Evolutionary conservation across 768 basidiomycete species (phyloP), one percentile per base, ranked within the genome.

Genomic region (Cystobasidium tubakii): DNA sequence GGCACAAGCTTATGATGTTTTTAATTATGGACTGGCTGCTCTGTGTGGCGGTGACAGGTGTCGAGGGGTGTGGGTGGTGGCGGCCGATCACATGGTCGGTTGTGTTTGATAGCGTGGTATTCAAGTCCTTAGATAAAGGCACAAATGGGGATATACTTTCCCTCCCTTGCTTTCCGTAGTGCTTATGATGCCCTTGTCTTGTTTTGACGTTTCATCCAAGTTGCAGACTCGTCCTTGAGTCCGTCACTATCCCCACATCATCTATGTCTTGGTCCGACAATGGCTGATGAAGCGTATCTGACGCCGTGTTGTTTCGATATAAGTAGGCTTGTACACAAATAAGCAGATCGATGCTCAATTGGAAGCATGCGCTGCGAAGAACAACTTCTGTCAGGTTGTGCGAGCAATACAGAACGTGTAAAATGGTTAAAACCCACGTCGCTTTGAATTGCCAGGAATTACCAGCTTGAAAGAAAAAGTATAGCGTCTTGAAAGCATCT

Each of bases 271-370:
- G 29, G 33, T 60, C 57, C 4, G 57, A 1, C 15, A 60, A 27
- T 15, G 57, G 29, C 33, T 60, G 46, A 50, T 50, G 57, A 29
- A 60, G 33, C 6, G 33, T 6, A 34, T 29, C 27, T 29, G 57
- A 60, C 10, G 57, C 43, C 29, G 77, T 77, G 50, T 76, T 50
- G 0, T 64, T n/a, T 6, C 78, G 76, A 66, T 76, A 78, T 17
- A 65, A 12, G 36, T 53, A 73, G 3, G 78, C 77, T 44, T 78
- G 78, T 21, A 54, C 42, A 43, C 60, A 62, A 21, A 78, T 67
- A 15, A 75, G 2, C 55, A 63, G 12, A 71, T 77, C 77, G 70
- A 77, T 55, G 42, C 75, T 75, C n/a, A 78, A 69, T 36, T 78
- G 78, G 60, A 78, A 78, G 60, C 63, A 29, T 19, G 74, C 75